These are phyloP conservation scores for Tetrahymena elliotti DNA, from an alignment of 73 alveolate species.

Conservation along the genomic window DNA sequence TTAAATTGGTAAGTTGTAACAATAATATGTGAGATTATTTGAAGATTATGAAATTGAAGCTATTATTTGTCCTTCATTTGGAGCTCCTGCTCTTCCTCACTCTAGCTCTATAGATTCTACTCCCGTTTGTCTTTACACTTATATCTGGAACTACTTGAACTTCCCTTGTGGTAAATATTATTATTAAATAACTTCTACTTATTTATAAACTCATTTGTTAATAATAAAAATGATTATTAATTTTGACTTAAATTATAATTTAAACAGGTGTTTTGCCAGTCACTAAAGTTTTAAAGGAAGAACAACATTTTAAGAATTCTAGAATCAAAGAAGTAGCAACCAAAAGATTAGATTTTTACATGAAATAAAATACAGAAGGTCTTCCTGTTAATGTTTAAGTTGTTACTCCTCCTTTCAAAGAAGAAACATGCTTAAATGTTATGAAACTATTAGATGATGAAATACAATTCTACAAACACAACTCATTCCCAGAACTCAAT, in stretches of 20 bases:
- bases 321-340: neutral
- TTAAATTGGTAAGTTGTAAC: neutral
- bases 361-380: neutral
- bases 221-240: neutral
- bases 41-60: slow-evolving; percentile 34
- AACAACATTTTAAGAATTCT: neutral
- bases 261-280: neutral
- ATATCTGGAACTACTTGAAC: slow-evolving; percentile 36
- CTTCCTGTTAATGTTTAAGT: neutral
- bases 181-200: neutral
- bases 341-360: neutral
- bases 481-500: neutral
- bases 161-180: slow-evolving; percentile 23
- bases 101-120: slow-evolving; percentile 10
- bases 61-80: slow-evolving; percentile 43
- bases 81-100: slow-evolving; percentile 43
- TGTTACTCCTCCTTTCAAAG: neutral
- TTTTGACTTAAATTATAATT: neutral
- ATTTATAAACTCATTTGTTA: neutral
- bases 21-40: neutral
- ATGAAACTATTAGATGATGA: neutral
- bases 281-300: neutral
- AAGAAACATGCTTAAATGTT: neutral
- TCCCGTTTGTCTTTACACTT: slow-evolving; percentile 16
- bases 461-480: neutral